A percentile compares a stretch with the other conserved stretches of the same genome.
phyloP scores from a whole-genome alignment of 257 asterid genomes.

The Buddleja alternifolia region DNA sequence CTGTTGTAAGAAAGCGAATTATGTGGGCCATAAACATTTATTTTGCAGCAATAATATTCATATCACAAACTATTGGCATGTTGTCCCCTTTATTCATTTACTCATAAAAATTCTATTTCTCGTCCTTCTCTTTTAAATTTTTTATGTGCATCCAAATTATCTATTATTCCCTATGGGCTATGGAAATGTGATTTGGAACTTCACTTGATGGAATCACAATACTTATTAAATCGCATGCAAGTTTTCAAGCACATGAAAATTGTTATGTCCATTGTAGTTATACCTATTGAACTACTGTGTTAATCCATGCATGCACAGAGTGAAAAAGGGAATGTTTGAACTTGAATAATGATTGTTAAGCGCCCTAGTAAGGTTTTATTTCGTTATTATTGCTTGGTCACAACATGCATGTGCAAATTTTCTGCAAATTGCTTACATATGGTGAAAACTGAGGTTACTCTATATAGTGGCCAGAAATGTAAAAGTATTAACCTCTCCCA shows the following conservation, averaged over 20 bases:
- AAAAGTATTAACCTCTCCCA: not conserved
- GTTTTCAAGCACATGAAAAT: not conserved
- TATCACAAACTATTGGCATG: constrained; percentile 8
- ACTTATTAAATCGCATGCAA: not conserved
- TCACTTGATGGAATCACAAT: not conserved
- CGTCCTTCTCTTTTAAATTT: not conserved
- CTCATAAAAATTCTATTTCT: not conserved
- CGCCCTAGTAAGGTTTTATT: not conserved
- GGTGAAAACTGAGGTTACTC: constrained; percentile 9
- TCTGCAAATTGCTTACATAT: not conserved
- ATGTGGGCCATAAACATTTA: constrained; percentile 1
- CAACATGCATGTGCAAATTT: not conserved
- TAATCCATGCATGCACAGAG: not conserved
- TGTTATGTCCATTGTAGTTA: not conserved
- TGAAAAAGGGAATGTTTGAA: not conserved
- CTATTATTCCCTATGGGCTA: not conserved
- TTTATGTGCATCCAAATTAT: not conserved
- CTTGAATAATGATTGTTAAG: not conserved
- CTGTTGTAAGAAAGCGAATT: not conserved
- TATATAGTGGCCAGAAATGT: not conserved
- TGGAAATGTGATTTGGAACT: not conserved
- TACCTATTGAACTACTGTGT: not conserved
- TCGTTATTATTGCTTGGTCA: not conserved
- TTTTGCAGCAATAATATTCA: not conserved
- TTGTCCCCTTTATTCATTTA: not conserved